phyloP scores from a whole-genome alignment of 78 protist species.

The Dictyostelium purpureum region DNA sequence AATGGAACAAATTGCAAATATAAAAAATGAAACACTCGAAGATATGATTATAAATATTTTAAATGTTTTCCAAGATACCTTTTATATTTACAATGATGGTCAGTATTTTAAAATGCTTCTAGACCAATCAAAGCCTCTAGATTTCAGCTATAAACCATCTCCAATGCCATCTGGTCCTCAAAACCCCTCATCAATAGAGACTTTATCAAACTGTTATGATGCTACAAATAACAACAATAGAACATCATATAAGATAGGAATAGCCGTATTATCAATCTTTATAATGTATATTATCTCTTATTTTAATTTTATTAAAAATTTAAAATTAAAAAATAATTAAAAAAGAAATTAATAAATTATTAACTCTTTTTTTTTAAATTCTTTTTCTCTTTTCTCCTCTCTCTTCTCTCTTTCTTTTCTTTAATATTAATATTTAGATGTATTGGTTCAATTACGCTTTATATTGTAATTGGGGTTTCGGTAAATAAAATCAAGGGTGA shows the following conservation, averaged over 20 bases:
- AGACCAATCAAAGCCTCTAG: background rate
- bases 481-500: constrained; percentile 9
- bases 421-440: background rate
- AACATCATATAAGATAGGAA: background rate
- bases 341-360: too few species aligned
- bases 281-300: background rate
- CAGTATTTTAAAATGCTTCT: background rate
- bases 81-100: background rate
- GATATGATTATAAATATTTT: too few species aligned
- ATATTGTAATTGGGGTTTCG: background rate
- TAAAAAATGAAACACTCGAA: background rate
- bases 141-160: background rate
- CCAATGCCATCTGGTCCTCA: constrained; percentile 37
- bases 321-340: background rate
- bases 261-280: background rate
- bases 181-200: background rate
- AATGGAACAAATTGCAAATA: background rate
- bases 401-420: background rate
- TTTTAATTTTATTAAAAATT: background rate
- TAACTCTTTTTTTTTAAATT: background rate
- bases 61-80: background rate
- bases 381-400: background rate
- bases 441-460: background rate
- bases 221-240: background rate
- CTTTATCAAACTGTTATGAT: background rate